Evolutionary conservation across 768 basidiomycete species (phyloP), one percentile per base, ranked within the genome.

Genomic region (Stropharia rugosoannulata): DNA sequence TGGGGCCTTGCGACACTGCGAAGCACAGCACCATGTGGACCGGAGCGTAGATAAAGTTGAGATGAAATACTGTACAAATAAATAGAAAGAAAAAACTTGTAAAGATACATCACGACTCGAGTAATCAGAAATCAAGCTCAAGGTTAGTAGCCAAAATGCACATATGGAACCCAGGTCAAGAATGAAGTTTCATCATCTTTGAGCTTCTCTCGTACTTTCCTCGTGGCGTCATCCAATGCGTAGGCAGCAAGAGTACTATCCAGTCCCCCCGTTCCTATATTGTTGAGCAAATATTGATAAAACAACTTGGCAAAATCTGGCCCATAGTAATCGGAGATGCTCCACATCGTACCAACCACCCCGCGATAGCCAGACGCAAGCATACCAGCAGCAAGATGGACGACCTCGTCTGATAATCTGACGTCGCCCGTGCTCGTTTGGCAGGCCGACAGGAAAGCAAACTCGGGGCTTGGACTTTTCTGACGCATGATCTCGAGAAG

Each of bases 291-390:
- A 47, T 59, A 51, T 10, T 22, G n/a, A 60, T 78, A 78, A 32
- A 77, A 68, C 13, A 61, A 59, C 35, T 57, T 58, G 3, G 73
- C 65, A 48, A 78, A 58, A 3, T 38, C 11, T 9, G 75, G 71
- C 6, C 67, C 77, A 55, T 69, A 60, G 9, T 45, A 49, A 59
- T 79, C 77, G 5, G 56, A 57, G 39, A 77, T 73, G 9, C 68
- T 66, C 77, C 78, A 78, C 73, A 78, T 73, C 25, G 78, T 78
- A 12, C 62, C 75, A 19, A 79, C 60, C 4, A 77, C 73, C 6
- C 65, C 56, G 1, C 56, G 51, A 37, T 60, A 68, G 15, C 68
- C 69, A 38, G 69, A 63, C 11, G 54, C 62, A 44, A 73, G 62
- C 75, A 78, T 74, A 2, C 74, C 72, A 15, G 76, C 74, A 1